A percentile compares a stretch with the other conserved stretches of the same genome.
Conservation (phyloP, 495 filamentous ascomycete genomes). For the Eremomyces bilateralis region DNA sequence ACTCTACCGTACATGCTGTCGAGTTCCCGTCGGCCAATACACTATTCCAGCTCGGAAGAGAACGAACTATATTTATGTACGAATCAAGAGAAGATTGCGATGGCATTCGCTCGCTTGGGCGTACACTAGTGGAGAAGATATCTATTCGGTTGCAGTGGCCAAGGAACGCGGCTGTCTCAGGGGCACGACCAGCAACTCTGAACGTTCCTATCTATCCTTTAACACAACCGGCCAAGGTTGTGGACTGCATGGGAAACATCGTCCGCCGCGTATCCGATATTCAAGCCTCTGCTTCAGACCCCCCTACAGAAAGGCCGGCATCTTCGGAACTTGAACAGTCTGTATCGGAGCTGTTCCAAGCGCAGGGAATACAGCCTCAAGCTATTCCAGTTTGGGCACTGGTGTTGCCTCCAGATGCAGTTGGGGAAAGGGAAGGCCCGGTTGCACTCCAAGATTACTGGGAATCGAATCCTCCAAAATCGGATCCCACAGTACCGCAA, state of each 20-base stretch:
- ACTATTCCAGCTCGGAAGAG: too few relatives aligned
- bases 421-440: not conserved
- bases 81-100: too few relatives aligned
- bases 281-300: slow-evolving; percentile 18
- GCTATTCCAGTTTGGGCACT: slow-evolving; percentile 59
- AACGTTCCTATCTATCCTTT: slow-evolving; percentile 31
- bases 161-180: slow-evolving; percentile 4
- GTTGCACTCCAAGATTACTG: slow-evolving; percentile 2
- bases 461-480: slow-evolving; percentile 5
- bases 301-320: slow-evolving; percentile 34
- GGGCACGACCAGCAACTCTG: too few relatives aligned
- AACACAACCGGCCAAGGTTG: slow-evolving; percentile 38
- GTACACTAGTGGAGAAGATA: not conserved
- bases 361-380: slow-evolving; percentile 21
- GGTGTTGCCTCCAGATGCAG: slow-evolving; percentile 18
- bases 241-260: slow-evolving; percentile 62
- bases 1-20: too few relatives aligned
- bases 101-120: too few relatives aligned
- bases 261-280: slow-evolving; percentile 39
- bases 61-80: too few relatives aligned
- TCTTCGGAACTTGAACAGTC: slow-evolving; percentile 51
- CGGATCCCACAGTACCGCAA: slow-evolving; percentile 5
- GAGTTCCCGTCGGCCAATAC: too few relatives aligned
- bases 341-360: slow-evolving; percentile 36
- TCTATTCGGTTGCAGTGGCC: slow-evolving; percentile 8